Conservation (phyloP, 441 rosid species). For the Eutrema salsugineum region DNA sequence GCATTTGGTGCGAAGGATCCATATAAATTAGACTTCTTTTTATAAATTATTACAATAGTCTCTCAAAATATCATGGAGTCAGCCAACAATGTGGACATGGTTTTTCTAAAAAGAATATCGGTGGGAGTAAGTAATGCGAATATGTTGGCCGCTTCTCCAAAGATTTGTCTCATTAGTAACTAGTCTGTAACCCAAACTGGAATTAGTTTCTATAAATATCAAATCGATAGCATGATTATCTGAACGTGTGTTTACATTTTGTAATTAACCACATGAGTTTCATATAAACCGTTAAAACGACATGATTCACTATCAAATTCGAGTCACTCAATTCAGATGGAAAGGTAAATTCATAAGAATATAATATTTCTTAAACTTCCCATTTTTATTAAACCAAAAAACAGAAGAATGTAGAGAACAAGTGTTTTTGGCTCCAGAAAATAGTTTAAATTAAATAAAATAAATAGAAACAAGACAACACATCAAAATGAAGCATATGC, state of each 20-base stretch:
- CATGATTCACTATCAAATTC: neutral
- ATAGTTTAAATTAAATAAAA: no score
- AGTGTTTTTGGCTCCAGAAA: no score
- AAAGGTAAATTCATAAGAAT: neutral
- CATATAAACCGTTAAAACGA: neutral
- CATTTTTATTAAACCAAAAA: no score
- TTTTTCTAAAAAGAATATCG: neutral
- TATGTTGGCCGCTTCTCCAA: neutral
- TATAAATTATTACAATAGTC: neutral
- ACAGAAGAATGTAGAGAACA: no score
- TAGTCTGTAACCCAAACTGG: neutral
- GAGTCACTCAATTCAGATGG: neutral
- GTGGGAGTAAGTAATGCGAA: no score
- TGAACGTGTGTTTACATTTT: neutral
- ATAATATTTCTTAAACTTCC: no score
- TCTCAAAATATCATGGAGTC: neutral
- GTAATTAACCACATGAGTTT: neutral
- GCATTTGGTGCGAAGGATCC: neutral
- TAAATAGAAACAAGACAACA: neutral
- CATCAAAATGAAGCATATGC: constrained; percentile 38
- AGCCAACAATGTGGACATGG: neutral
- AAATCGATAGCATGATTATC: neutral
- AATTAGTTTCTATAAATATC: neutral
- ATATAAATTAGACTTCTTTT: neutral
- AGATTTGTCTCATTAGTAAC: neutral